These are phyloP conservation scores for Prosopis cineraria DNA, from an alignment of 306 rosid genomes.

Conservation along the genomic window DNA sequence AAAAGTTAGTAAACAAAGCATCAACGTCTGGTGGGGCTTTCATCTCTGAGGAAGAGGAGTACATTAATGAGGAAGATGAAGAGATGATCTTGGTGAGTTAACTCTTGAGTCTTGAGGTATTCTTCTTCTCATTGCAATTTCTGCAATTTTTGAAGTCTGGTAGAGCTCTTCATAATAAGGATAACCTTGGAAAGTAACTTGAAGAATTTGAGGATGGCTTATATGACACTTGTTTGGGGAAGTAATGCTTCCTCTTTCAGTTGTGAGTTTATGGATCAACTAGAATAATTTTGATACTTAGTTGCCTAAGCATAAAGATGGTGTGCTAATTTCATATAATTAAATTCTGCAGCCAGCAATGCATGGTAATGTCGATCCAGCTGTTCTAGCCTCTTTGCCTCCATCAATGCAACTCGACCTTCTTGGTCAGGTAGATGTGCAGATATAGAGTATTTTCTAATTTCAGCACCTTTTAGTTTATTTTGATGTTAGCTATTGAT, in stretches of 20 bases:
- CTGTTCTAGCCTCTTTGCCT: conserved; percentile 58
- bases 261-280: background rate
- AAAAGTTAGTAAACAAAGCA: conserved; percentile 33
- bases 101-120: conserved; percentile 13
- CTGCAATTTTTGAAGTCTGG: background rate
- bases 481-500: conserved; percentile 31
- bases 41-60: conserved; percentile 40
- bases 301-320: background rate
- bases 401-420: conserved; percentile 66
- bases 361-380: conserved; percentile 51
- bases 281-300: conserved; percentile 12
- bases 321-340: background rate
- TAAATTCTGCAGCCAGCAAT: conserved; percentile 46
- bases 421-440: conserved; percentile 52
- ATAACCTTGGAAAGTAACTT: background rate
- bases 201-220: background rate
- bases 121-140: conserved; percentile 15
- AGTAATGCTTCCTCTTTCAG: background rate
- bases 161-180: background rate
- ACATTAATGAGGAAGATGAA: conserved; percentile 47
- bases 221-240: background rate
- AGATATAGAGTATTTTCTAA: conserved; percentile 28
- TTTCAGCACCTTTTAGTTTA: conserved; percentile 12
- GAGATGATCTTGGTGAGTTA: conserved; percentile 56
- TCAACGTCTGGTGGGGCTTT: conserved; percentile 41